phyloP scores from a whole-genome alignment of 108 stramenopile genomes.

The Nitzschia sp. region DNA sequence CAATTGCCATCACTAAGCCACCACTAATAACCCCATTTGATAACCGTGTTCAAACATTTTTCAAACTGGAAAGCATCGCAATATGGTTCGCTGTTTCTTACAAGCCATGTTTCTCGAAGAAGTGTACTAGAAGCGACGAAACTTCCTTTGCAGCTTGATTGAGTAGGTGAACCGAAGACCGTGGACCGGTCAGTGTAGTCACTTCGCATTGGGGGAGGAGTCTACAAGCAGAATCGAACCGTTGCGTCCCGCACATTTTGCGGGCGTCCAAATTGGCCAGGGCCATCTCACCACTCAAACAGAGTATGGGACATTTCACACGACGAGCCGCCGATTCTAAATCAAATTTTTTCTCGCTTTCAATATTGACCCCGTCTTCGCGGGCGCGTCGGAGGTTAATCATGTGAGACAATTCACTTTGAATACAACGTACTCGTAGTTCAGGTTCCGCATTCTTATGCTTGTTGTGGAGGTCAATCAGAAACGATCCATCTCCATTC shows the following conservation, averaged over 20 bases:
- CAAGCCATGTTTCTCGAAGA: slow-evolving; percentile 14
- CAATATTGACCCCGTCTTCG: slow-evolving; percentile 13
- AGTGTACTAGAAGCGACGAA: neutral
- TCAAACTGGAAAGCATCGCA: no score
- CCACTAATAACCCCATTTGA: no score
- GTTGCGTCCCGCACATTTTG: slow-evolving; percentile 18
- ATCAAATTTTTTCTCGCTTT: slow-evolving; percentile 16
- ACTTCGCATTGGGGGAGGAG: slow-evolving; percentile 23
- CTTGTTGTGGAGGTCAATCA: slow-evolving; percentile 25
- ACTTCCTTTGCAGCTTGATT: slow-evolving; percentile 34
- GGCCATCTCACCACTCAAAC: slow-evolving; percentile 21
- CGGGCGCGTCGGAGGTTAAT: slow-evolving; percentile 25
- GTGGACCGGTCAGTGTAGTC: slow-evolving; percentile 14
- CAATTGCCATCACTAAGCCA: no score
- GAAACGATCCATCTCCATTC: slow-evolving; percentile 32
- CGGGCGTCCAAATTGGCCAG: slow-evolving; percentile 14
- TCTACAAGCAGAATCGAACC: slow-evolving; percentile 18
- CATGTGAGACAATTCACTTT: slow-evolving; percentile 24
- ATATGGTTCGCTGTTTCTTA: neutral
- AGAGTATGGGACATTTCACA: slow-evolving; percentile 14
- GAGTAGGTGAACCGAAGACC: slow-evolving; percentile 22
- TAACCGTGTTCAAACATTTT: no score
- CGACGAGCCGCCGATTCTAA: slow-evolving; percentile 9
- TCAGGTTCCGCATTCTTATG: slow-evolving; percentile 23
- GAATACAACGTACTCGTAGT: slow-evolving; percentile 31